Evolutionary conservation across 164 flowering plant species (phyloP), one percentile per base, ranked within the genome.

Genomic region (Nymphaea thermarum): DNA sequence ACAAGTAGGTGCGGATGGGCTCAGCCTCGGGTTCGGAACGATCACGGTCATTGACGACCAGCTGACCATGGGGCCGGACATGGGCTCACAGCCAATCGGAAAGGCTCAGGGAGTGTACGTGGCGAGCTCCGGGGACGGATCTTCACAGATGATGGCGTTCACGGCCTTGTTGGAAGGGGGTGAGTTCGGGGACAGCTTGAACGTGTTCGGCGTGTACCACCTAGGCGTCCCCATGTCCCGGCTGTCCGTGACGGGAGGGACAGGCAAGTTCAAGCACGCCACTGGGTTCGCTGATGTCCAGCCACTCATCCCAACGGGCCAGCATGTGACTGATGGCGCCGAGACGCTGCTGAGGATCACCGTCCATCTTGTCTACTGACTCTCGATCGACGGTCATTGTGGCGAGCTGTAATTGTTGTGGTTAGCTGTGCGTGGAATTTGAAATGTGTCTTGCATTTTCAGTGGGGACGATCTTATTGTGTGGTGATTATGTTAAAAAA

Each of bases 91-190:
- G 78, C 55, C 74, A 1, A 44, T 86, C 1, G 90, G 90, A 4
- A 79, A 75, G 71, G 94, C 89, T 0, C 90, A 86, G 63, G 94
- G 90, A 2, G 84, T 87, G 2, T 89, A 89, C 43, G 86, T 85
- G 36, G 88, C 90, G 1, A 89, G 90, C 76, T 87, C 90, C 0
- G 80, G 80, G 0, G 86, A 82, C n/a, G 91, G 91, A 10, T 71
- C 73, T 12, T 73, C 81, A 5, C 91, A 86, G 79, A 84, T 87
- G 90, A 84, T 89, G 91, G 84, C 84, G 7, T 89, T 86, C 72
- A 85, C 88, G 4, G 90, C 90, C 3, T 73, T 86, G 88, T 68
- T 89, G 41, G 91, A 86, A 71, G 91, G 95, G 17, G 95, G 90
- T 2, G 97, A 91, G 43, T 89, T 82, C 65, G 89, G 87, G 3